A percentile compares a stretch with the other conserved stretches of the same genome.
Conservation (phyloP, 2,329 filamentous ascomycete genomes). For the Aspergillus sp. region DNA sequence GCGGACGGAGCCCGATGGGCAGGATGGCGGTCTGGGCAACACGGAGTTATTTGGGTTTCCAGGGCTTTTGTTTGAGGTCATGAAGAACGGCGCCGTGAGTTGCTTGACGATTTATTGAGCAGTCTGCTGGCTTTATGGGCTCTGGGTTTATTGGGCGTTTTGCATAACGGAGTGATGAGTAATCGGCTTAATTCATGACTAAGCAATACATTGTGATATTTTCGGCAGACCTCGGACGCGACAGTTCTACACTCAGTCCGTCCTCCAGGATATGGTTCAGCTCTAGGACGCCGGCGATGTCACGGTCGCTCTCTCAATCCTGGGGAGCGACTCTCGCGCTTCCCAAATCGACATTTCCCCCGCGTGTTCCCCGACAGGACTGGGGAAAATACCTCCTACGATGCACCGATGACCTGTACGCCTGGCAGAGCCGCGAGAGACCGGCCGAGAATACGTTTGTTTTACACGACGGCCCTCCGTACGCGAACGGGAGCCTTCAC, state of each 20-base stretch:
- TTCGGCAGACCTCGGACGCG: conserved; percentile 1
- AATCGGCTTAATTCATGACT: too few species aligned
- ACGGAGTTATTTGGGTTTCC: conserved; percentile 91
- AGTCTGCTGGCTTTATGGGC: too few species aligned
- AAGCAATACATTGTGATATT: too few species aligned
- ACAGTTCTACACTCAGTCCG: too few species aligned
- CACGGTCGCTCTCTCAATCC: conserved; percentile 36
- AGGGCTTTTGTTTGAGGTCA: conserved; percentile 86
- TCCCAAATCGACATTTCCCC: conserved; percentile 62
- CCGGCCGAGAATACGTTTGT: conserved; percentile 56
- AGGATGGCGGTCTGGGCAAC: conserved; percentile 51
- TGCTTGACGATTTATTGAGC: conserved; percentile 79
- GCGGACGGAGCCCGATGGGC: conserved; percentile 33
- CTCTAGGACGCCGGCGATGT: conserved; percentile 30
- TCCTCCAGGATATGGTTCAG: conserved; percentile 21
- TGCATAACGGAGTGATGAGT: too few species aligned
- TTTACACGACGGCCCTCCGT: conserved; percentile 91
- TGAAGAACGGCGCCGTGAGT: conserved; percentile 85
- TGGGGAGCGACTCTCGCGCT: conserved; percentile 68
- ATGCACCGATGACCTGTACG: conserved; percentile 81
- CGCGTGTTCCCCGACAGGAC: conserved; percentile 37
- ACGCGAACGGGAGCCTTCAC: conserved; percentile 87
- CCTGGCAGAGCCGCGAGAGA: conserved; percentile 61
- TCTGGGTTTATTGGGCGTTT: too few species aligned
- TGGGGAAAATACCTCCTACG: conserved; percentile 54